A percentile compares a stretch with the other conserved stretches of the same genome.
These are phyloP conservation scores for Sideroxylon spinosum DNA, from an alignment of 179 eudicot species.

Conservation along the genomic window DNA sequence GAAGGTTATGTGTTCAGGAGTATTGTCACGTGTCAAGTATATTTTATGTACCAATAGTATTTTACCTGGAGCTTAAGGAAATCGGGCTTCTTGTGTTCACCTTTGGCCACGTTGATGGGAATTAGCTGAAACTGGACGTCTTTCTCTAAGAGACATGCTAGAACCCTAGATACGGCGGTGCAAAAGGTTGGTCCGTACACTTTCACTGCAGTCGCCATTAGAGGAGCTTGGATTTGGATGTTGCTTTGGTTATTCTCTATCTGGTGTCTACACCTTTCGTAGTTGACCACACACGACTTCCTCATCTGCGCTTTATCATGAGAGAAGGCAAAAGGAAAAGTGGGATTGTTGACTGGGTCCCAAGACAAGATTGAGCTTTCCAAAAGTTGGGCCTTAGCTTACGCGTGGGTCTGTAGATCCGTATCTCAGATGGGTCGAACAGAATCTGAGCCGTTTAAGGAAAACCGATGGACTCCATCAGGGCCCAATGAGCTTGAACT, in stretches of 20 bases:
- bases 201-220: conserved; percentile 56
- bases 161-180: conserved; percentile 69
- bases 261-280: no score
- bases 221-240: neutral
- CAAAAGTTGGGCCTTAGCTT: no score
- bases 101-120: conserved; percentile 65
- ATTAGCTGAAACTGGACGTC: conserved; percentile 58
- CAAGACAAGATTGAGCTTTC: no score
- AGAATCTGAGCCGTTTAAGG: no score
- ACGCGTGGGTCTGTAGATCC: no score
- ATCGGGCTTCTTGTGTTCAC: conserved; percentile 64
- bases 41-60: no score
- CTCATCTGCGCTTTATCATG: neutral
- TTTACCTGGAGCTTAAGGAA: conserved; percentile 71
- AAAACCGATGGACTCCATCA: no score
- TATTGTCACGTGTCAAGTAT: no score
- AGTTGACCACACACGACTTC: neutral
- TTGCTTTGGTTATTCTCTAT: neutral
- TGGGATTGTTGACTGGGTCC: conserved; percentile 8
- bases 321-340: neutral
- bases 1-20: no score
- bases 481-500: no score
- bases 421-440: no score
- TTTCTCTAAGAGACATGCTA: conserved; percentile 67
- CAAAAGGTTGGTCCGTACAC: conserved; percentile 79